Evolutionary conservation across 225 moss, liverwort and hornwort species (phyloP).

Genomic region (Bryum argenteum): DNA sequence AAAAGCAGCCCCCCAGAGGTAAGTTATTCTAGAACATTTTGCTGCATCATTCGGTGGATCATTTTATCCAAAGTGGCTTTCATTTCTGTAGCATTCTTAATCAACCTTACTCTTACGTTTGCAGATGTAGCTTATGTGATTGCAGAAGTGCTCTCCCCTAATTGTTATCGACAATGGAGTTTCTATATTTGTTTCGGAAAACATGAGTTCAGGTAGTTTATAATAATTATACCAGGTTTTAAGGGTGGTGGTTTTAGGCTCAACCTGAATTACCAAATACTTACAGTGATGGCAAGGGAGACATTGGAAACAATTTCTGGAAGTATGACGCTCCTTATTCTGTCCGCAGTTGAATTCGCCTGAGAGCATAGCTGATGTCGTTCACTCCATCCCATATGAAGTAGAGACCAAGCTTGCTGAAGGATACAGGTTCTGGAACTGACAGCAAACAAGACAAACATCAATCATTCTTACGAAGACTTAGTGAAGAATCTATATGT

Average conservation of each 20-base stretch:
- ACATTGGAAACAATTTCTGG: slow-evolving; percentile 29
- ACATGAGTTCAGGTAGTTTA: neutral
- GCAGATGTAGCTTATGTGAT: no score
- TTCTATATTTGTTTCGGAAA: neutral
- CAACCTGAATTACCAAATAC: neutral
- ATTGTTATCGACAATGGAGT: no score
- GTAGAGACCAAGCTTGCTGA: slow-evolving; percentile 22
- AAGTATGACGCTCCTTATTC: slow-evolving; percentile 31
- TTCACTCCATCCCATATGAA: slow-evolving; percentile 29
- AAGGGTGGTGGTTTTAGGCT: neutral
- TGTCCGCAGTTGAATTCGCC: slow-evolving; percentile 19
- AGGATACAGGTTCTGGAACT: slow-evolving; percentile 17
- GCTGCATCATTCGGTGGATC: no score
- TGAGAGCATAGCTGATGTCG: slow-evolving; percentile 21
- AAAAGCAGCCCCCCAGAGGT: no score
- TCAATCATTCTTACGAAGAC: no score
- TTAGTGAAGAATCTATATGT: no score
- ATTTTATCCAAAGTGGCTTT: no score
- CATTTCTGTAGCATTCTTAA: no score
- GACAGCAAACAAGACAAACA: neutral
- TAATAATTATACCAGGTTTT: neutral
- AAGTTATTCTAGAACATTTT: no score
- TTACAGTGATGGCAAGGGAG: slow-evolving; percentile 32
- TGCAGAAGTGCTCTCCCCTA: no score
- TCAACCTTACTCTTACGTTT: no score